Percentiles rank a stretch among this genome's conserved stretches.
phyloP scores from a whole-genome alignment of 768 basidiomycete species.

The Rhodocollybia butyracea region DNA sequence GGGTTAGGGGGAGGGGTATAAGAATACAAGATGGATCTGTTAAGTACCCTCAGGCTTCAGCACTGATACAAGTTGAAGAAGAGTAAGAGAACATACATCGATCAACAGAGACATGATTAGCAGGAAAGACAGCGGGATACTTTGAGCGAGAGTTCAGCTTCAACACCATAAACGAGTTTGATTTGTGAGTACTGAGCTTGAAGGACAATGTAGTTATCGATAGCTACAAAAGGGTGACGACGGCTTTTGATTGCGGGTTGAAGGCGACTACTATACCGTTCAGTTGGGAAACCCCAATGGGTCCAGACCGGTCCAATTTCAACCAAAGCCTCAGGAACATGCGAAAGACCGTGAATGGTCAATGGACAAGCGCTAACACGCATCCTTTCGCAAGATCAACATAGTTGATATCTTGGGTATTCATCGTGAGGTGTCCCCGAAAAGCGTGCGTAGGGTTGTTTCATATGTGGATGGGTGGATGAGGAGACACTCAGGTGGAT shows the following conservation, averaged over 20 bases:
- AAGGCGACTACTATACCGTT: slow-evolving; percentile 20
- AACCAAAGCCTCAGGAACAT: slow-evolving; percentile 18
- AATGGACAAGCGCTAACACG: slow-evolving; percentile 16
- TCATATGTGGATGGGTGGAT: too few species aligned
- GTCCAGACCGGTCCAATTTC: slow-evolving; percentile 18
- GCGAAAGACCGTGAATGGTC: slow-evolving; percentile 20
- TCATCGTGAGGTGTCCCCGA: too few species aligned
- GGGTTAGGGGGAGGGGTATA: too few species aligned
- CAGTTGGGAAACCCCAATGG: slow-evolving; percentile 23
- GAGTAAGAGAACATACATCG: too few species aligned
- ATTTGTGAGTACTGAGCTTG: slow-evolving; percentile 17
- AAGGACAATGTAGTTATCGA: slow-evolving; percentile 10
- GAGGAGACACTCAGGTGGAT: too few species aligned
- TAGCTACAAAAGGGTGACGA: slow-evolving; percentile 14
- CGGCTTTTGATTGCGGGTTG: slow-evolving; percentile 14
- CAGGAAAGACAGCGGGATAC: neutral
- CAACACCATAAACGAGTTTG: slow-evolving; percentile 6
- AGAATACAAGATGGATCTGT: slow-evolving; percentile 26
- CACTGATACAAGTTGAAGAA: neutral
- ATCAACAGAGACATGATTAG: too few species aligned
- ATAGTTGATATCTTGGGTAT: too few species aligned
- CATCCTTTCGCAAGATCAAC: too few species aligned
- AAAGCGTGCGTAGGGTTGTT: too few species aligned
- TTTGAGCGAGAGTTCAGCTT: neutral
- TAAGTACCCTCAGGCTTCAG: neutral